Evolutionary conservation across 1,139 yeast species (phyloP), one percentile per base, ranked within the genome.

Genomic region (Saccharomyces pastorianus): DNA sequence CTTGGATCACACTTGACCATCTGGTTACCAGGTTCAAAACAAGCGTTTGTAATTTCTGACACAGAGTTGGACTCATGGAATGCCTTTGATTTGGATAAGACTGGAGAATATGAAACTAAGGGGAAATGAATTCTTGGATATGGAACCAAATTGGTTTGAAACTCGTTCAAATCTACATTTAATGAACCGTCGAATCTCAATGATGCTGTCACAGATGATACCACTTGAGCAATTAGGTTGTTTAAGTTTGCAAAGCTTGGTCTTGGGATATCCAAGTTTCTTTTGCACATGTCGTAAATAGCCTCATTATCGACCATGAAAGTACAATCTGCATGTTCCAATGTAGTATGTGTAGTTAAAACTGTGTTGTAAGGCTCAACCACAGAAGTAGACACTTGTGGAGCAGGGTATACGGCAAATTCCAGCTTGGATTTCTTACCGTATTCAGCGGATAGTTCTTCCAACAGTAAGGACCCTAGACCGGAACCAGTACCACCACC

Each of bases 401-500:
- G 97, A 59, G 96, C 96, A 59, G 99, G 99, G 76, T 91, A 93
- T 50, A 93, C 98, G 31, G 99, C 98, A 69, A 91, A 91, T 75
- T 91, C 98, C 66, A 91, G 82, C 76, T 93, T 93, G 61, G 97
- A 87, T 77, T 91, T 91, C 76, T 91, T 91, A 71, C 96, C 96
- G 73, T 86, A 93, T 73, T 93, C 98, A 65, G 85, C 81, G 44
- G 96, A 85, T 68, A 93, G 83, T 69, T 91, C 95, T 76, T 93
- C 98, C 67, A 93, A 81, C 68, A 93, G 81, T 66, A 93, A 80
- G 38, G 99, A 91, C 54, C 99, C 99, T 68, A 93, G 84, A 68
- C 99, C 98, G 49, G 98, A 90, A 68, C 99, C 99, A 53, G 99
- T 93, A 82, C 99, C 99, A 77, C 99, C 99, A 72, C 99, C 99